Conservation (phyloP, 31 red algal species). For the Odonthalia washingtoniensis region DNA sequence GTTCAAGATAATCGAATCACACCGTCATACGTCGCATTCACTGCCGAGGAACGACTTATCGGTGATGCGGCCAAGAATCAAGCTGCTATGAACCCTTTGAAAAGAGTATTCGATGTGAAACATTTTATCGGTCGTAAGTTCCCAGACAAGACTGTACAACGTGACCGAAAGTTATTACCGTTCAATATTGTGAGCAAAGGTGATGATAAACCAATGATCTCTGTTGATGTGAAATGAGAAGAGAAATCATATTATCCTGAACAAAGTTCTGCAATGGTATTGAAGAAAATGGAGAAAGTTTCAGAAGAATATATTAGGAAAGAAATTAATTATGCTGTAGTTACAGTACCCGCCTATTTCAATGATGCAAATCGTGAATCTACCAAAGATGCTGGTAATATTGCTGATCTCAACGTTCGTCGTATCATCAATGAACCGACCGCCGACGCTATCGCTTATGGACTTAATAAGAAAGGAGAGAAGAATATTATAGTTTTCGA, state of each 20-base stretch:
- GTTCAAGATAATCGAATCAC: slow-evolving; percentile 99
- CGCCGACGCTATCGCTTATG: slow-evolving; percentile 98
- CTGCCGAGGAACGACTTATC: slow-evolving; percentile 89
- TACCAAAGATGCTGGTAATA: slow-evolving; percentile 99
- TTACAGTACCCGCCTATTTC: slow-evolving; percentile 99
- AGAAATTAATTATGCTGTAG: slow-evolving; percentile 93
- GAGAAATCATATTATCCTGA: slow-evolving; percentile 91
- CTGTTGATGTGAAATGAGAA: slow-evolving; percentile 76
- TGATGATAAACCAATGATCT: slow-evolving; percentile 89
- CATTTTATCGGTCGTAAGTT: slow-evolving; percentile 96
- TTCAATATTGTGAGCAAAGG: slow-evolving; percentile 94
- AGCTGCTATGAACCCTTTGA: slow-evolving; percentile 93
- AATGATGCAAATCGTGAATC: slow-evolving; percentile 97
- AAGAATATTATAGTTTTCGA: slow-evolving; percentile 99
- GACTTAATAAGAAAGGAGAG: slow-evolving; percentile 98
- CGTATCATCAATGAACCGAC: slow-evolving; percentile 99
- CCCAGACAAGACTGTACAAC: slow-evolving; percentile 89
- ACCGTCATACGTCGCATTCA: slow-evolving; percentile 98
- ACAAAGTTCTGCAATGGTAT: slow-evolving; percentile 95
- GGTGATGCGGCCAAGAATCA: slow-evolving; percentile 99
- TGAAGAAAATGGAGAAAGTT: slow-evolving; percentile 99
- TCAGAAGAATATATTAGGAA: slow-evolving; percentile 97
- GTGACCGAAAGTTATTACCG: slow-evolving; percentile 95
- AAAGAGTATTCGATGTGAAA: slow-evolving; percentile 97
- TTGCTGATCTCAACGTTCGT: slow-evolving; percentile 96